phyloP scores from a whole-genome alignment of 2,329 filamentous ascomycete genomes.

The Lachnellula willkommii region DNA sequence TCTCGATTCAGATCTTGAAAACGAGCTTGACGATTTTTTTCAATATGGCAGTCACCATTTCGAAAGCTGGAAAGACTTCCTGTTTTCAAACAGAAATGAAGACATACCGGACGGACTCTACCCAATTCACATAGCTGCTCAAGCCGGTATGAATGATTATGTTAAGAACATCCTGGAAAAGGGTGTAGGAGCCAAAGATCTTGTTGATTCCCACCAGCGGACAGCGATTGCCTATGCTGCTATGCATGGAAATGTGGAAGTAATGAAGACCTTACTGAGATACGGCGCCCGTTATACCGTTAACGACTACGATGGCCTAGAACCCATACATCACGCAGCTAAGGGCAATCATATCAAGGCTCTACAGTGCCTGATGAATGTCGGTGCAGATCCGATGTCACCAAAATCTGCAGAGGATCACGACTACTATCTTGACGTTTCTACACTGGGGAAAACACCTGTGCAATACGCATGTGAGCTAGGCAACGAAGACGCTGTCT shows the following conservation, averaged over 20 bases:
- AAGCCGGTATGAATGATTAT: constrained; percentile 7
- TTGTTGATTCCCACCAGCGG: not conserved
- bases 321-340: constrained; percentile 33
- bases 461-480: constrained; percentile 29
- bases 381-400: constrained; percentile 32
- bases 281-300: constrained; percentile 14
- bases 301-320: constrained; percentile 23
- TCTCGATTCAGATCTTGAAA: not conserved
- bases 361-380: constrained; percentile 28
- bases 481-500: constrained; percentile 6
- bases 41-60: not conserved
- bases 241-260: not conserved
- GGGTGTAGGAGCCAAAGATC: not conserved
- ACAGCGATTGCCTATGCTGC: constrained; percentile 6
- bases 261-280: not conserved
- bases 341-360: constrained; percentile 25
- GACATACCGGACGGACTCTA: not conserved
- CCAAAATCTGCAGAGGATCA: constrained; percentile 19
- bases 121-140: constrained; percentile 24
- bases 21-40: not conserved
- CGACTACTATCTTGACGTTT: not conserved
- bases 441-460: constrained; percentile 22
- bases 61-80: constrained; percentile 2
- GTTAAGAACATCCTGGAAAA: not conserved
- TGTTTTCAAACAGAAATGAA: not conserved